phyloP scores from a whole-genome alignment of 1,139 yeast species.

The Taphrina pruni region DNA sequence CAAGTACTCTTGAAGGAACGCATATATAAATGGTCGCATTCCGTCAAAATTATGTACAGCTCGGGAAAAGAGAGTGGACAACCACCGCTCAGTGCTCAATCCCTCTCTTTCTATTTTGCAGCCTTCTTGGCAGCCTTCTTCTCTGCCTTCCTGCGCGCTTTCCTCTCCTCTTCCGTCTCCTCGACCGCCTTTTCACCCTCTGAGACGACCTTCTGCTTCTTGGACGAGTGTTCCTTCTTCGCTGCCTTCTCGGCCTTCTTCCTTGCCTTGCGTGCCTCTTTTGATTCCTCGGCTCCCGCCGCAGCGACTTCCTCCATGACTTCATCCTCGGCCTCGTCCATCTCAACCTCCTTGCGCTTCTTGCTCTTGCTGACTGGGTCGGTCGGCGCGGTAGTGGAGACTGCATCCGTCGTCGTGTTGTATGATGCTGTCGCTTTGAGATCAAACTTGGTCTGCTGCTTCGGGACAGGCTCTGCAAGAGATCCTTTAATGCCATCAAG shows the following conservation, averaged over 20 bases:
- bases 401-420: conserved; percentile 90
- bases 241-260: conserved; percentile 47
- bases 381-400: conserved; percentile 48
- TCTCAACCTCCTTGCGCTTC: conserved; percentile 50
- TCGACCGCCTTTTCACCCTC: conserved; percentile 47
- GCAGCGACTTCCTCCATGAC: conserved; percentile 46
- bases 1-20: too few relatives aligned
- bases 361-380: conserved; percentile 47
- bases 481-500: conserved; percentile 78
- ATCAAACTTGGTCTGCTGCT: conserved; percentile 69
- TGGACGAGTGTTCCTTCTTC: conserved; percentile 46
- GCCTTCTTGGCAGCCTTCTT: conserved; percentile 39
- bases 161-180: conserved; percentile 46
- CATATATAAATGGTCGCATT: conserved; percentile 1
- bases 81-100: not conserved
- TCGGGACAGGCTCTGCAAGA: conserved; percentile 48
- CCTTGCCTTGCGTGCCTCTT: conserved; percentile 51
- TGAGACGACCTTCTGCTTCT: conserved; percentile 48
- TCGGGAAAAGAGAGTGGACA: not conserved
- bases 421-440: conserved; percentile 83
- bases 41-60: conserved; percentile 13
- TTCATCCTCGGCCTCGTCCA: conserved; percentile 48
- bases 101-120: conserved; percentile 12
- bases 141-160: conserved; percentile 42
- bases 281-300: conserved; percentile 54